Percentiles rank a stretch among this genome's conserved stretches.
Conservation (phyloP, 495 filamentous ascomycete genomes). For the Bombardia bombarda region DNA sequence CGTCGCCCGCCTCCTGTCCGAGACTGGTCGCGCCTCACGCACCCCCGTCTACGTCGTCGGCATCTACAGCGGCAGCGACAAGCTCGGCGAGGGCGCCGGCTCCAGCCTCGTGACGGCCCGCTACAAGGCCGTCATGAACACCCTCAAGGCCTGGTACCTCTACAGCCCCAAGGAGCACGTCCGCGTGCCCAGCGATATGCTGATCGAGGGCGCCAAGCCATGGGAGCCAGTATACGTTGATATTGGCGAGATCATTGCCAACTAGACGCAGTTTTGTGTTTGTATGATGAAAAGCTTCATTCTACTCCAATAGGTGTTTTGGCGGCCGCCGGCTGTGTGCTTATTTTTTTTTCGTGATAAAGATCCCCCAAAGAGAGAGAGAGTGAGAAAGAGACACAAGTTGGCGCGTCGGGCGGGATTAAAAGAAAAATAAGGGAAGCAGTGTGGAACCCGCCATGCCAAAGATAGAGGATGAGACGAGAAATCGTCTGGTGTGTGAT, state of each 20-base stretch:
- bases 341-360: too few species aligned
- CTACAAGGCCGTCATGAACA: constrained; percentile 66
- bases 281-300: too few species aligned
- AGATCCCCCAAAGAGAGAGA: too few species aligned
- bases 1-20: constrained; percentile 74
- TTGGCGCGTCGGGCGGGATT: too few species aligned
- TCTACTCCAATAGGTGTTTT: neutral
- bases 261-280: too few species aligned
- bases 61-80: constrained; percentile 79
- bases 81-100: constrained; percentile 79
- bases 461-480: too few species aligned
- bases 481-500: too few species aligned
- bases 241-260: constrained; percentile 54
- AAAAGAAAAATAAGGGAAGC: too few species aligned
- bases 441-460: too few species aligned
- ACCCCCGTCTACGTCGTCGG: constrained; percentile 92
- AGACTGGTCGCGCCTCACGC: constrained; percentile 76
- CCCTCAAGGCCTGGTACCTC: constrained; percentile 91
- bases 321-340: neutral
- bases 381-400: too few species aligned
- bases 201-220: constrained; percentile 45
- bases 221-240: constrained; percentile 87
- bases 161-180: constrained; percentile 67
- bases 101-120: constrained; percentile 68
- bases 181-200: constrained; percentile 72